A percentile compares a stretch with the other conserved stretches of the same genome.
These are phyloP conservation scores for Puccinia hordei DNA, from an alignment of 1,284 basidiomycete genomes.

Conservation along the genomic window DNA sequence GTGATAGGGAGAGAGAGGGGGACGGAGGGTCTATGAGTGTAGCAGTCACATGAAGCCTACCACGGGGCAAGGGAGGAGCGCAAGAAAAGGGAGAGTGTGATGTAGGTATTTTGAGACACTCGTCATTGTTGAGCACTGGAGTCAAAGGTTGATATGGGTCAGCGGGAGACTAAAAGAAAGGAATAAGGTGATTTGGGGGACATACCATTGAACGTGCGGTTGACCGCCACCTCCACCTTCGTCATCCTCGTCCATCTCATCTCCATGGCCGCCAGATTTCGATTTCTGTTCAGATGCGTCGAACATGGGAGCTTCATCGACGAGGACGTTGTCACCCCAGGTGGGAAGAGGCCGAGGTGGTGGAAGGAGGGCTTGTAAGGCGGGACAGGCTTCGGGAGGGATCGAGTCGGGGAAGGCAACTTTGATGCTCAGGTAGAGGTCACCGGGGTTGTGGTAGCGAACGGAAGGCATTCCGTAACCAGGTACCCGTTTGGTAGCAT, in stretches of 20 bases:
- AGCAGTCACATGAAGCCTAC: too few species aligned
- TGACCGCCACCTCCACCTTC: constrained; percentile 61
- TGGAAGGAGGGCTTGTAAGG: constrained; percentile 85
- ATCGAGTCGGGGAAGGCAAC: constrained; percentile 89
- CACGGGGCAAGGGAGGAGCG: too few species aligned
- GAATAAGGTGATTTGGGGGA: not conserved
- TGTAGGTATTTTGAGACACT: not conserved
- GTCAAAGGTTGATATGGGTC: not conserved
- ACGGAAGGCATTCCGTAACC: constrained; percentile 98
- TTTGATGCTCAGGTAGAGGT: constrained; percentile 83
- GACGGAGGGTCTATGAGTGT: not conserved
- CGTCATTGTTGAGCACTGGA: constrained; percentile 56
- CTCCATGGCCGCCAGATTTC: constrained; percentile 58
- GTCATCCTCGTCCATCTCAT: constrained; percentile 78
- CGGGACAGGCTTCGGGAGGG: constrained; percentile 69
- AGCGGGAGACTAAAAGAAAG: constrained; percentile 6
- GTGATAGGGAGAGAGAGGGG: not conserved
- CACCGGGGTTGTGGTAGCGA: constrained; percentile 93
- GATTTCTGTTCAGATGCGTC: constrained; percentile 78
- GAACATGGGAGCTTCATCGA: constrained; percentile 85
- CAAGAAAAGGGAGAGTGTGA: not conserved
- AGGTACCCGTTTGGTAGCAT: constrained; percentile 79
- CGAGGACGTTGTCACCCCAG: constrained; percentile 69
- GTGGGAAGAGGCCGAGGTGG: constrained; percentile 72
- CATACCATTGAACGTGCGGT: constrained; percentile 50